phyloP scores from a whole-genome alignment of 1,139 yeast genomes.

The Pneumocystis canis region DNA sequence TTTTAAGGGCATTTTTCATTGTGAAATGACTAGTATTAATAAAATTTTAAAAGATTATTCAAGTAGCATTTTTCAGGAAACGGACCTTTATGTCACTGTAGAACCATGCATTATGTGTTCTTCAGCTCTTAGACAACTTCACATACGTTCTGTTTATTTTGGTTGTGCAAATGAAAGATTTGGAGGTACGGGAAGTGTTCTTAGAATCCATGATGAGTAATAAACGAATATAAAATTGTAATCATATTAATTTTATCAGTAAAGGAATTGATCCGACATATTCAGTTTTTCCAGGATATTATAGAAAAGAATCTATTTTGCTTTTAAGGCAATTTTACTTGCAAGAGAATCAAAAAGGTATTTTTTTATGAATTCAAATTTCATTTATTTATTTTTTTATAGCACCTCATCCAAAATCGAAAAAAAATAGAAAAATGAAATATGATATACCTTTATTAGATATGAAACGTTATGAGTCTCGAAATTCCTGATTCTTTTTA shows the following conservation, averaged over 20 bases:
- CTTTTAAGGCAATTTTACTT: slow-evolving; percentile 60
- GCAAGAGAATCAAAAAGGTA: slow-evolving; percentile 21
- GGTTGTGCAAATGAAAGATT: slow-evolving; percentile 93
- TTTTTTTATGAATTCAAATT: not conserved
- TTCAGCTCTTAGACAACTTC: slow-evolving; percentile 69
- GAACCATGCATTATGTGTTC: slow-evolving; percentile 99
- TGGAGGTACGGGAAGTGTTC: slow-evolving; percentile 90
- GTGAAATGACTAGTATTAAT: slow-evolving; percentile 75
- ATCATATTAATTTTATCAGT: not conserved
- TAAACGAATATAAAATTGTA: not conserved
- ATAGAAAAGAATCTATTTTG: slow-evolving; percentile 69
- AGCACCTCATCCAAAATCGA: slow-evolving; percentile 69
- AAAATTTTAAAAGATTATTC: slow-evolving; percentile 28
- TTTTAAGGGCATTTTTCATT: slow-evolving; percentile 61
- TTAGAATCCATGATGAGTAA: slow-evolving; percentile 35
- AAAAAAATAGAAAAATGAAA: slow-evolving; percentile 63
- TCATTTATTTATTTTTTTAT: slow-evolving; percentile 14
- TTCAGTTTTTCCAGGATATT: slow-evolving; percentile 58
- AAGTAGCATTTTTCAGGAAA: slow-evolving; percentile 31
- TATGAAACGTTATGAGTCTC: slow-evolving; percentile 30
- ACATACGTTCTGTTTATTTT: slow-evolving; percentile 56
- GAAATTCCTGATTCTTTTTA: not conserved
- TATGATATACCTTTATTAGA: slow-evolving; percentile 45
- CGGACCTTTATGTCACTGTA: slow-evolving; percentile 75
- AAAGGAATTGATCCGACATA: slow-evolving; percentile 29